Evolutionary conservation across 164 flowering plant genomes (phyloP), one percentile per base, ranked within the genome.

Genomic region (Sedum album): DNA sequence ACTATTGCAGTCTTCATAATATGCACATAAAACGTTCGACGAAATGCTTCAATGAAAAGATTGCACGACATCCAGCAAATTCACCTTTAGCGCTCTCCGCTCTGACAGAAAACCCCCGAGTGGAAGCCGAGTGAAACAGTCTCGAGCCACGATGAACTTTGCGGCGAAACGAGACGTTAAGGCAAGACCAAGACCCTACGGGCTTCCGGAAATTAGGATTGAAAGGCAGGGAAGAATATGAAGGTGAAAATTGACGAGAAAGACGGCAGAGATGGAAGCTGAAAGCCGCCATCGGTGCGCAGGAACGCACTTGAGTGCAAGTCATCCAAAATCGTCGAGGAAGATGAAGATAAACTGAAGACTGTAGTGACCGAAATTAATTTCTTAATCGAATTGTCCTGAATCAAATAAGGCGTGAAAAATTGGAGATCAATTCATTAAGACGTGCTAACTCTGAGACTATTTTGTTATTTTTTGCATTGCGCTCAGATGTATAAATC

Each of bases 271-370:
- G 33, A 11, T 57, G 62, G 62, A 28, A 57, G 28, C 62, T 57
- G 62, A 57, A 28, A 15, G 62, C 33, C 62, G 62, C 35, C 62
- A 57, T 57, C n/a, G 33, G 10, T 55, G 61, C 61, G 57, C 57
- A 51, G 57, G 11, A 53, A 6, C 60, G 60, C 28, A 23, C 30
- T 7, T 23, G 60, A 21, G 60, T 15, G 62, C 18, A 26, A 57
- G 33, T 25, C 62, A 57, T 57, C 62, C 23, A n/a, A 51, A 6
- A 6, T 51, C 8, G 53, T 11, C 13, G 53, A 48, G 5, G 42
- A 39, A 39, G 42, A 39, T 13, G 53, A 48, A 48, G 53, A 48
- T 48, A 48, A 15, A 11, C 21, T 17, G 53, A n/a, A n/a, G n/a
- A n/a, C n/a, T n/a, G n/a, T n/a, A n/a, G n/a, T n/a, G n/a, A n/a